phyloP scores from a whole-genome alignment of 1,284 basidiomycete genomes.

The Trichosporon faecale region DNA sequence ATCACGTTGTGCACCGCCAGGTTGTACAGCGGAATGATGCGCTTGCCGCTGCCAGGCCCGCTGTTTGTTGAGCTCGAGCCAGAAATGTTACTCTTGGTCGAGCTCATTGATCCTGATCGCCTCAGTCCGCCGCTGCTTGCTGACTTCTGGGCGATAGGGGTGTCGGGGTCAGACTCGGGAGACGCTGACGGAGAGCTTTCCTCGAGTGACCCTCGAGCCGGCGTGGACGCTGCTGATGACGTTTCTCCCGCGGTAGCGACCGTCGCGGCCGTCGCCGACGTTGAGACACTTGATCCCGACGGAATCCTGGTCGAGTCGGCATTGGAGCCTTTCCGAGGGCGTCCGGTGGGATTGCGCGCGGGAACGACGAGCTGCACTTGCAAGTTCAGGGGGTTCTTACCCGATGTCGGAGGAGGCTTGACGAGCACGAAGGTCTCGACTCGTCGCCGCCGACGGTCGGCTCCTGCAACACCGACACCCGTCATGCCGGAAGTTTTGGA shows the following conservation, averaged over 20 bases:
- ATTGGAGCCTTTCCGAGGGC: slow-evolving; percentile 10
- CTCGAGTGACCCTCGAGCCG: slow-evolving; percentile 18
- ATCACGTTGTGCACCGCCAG: slow-evolving; percentile 83
- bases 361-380: slow-evolving; percentile 80
- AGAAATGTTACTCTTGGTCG: slow-evolving; percentile 20
- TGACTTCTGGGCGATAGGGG: not conserved
- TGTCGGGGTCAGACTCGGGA: not conserved
- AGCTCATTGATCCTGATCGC: slow-evolving; percentile 31
- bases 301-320: not conserved
- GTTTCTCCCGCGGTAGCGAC: not conserved
- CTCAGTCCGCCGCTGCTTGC: slow-evolving; percentile 15
- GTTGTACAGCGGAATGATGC: slow-evolving; percentile 91
- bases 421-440: slow-evolving; percentile 64
- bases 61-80: slow-evolving; percentile 17
- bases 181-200: not conserved
- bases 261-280: not conserved
- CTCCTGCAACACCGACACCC: not conserved
- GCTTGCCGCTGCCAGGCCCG: slow-evolving; percentile 34
- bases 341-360: not conserved
- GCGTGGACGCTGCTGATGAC: slow-evolving; percentile 13
- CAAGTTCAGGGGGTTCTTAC: slow-evolving; percentile 84
- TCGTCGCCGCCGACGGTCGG: slow-evolving; percentile 14
- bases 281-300: not conserved
- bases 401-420: slow-evolving; percentile 60
- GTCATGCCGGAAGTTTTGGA: not conserved